Percentiles rank a stretch among this genome's conserved stretches.
These are phyloP conservation scores for Quercus tomentella DNA, from an alignment of 331 rosid species.

Conservation along the genomic window DNA sequence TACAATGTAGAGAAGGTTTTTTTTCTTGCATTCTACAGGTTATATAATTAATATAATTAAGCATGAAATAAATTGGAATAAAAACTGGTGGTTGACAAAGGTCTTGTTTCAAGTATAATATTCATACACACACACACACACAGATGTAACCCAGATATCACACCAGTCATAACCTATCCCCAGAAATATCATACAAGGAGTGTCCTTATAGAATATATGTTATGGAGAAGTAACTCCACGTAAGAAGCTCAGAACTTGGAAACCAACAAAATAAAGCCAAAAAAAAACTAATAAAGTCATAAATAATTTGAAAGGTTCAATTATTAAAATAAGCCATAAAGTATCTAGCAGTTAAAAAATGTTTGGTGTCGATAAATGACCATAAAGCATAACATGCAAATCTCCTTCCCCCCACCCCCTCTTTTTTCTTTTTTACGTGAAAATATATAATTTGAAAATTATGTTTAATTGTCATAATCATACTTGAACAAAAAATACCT, in stretches of 20 bases:
- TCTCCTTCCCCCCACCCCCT: not conserved
- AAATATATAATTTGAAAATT: not conserved
- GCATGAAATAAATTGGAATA: not conserved
- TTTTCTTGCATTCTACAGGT: not conserved
- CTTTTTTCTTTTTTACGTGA: not conserved
- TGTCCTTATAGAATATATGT: not conserved
- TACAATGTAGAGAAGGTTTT: too few species aligned
- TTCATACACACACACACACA: not conserved
- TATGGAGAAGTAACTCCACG: not conserved
- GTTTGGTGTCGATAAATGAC: not conserved
- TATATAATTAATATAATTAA: not conserved
- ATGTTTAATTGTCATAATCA: not conserved
- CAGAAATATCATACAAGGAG: not conserved
- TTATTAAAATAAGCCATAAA: not conserved
- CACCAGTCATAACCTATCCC: not conserved
- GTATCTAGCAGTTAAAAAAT: not conserved
- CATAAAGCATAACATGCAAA: not conserved
- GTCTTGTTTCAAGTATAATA: not conserved
- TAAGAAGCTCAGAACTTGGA: not conserved
- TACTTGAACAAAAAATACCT: conserved; percentile 39
- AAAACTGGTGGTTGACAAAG: not conserved
- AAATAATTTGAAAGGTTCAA: not conserved
- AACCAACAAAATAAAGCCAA: not conserved
- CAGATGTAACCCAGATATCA: not conserved
- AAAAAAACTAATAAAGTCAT: not conserved